Evolutionary conservation across 768 basidiomycete genomes (phyloP), one percentile per base, ranked within the genome.

Genomic region (Xerocomellus intermedius): DNA sequence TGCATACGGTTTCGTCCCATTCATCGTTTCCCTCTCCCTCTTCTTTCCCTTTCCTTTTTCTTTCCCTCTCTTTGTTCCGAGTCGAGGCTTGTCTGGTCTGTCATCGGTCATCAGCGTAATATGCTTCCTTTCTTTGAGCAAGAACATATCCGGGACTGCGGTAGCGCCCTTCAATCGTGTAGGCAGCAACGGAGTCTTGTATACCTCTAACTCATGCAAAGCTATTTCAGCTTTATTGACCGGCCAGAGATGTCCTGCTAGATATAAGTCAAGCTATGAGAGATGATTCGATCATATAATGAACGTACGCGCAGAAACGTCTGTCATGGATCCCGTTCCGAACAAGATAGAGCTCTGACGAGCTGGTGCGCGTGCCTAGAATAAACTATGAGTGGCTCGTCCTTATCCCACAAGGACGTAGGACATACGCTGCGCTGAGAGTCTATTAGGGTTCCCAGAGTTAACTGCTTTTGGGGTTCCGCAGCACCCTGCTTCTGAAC

Each of bases 121-220:
- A 13, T 63, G 66, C n/a, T 73, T 74, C 38, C 56, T 65, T 62
- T 75, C 75, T 56, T 74, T 77, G 7, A 82, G 75, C 58, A 82
- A 75, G 72, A 90, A 89, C 72, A 88, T 79, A 55, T 86, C 83
- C 7, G 85, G 83, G 38, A 80, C 72, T 4, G 71, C 71, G 6
- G 74, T 67, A 8, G 78, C 69, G 24, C 62, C 76, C 65, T 62
- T 78, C 58, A 62, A 68, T 19, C 78, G 78, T n/a, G 86, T 83
- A 12, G 89, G 87, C 16, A 90, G 62, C 42, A 91, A 78, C 7
- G 89, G 89, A 1, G 87, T 91, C 72, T 85, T 87, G 75, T 90
- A 91, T 30, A 87, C 77, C 58, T 91, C 88, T 42, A 89, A 73
- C 61, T 87, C 85, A 41, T 86, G 83, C 6, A 91, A 75, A 16